These are phyloP conservation scores for Cryptococcus neoformans DNA, from an alignment of 1,284 basidiomycete species.

Conservation along the genomic window DNA sequence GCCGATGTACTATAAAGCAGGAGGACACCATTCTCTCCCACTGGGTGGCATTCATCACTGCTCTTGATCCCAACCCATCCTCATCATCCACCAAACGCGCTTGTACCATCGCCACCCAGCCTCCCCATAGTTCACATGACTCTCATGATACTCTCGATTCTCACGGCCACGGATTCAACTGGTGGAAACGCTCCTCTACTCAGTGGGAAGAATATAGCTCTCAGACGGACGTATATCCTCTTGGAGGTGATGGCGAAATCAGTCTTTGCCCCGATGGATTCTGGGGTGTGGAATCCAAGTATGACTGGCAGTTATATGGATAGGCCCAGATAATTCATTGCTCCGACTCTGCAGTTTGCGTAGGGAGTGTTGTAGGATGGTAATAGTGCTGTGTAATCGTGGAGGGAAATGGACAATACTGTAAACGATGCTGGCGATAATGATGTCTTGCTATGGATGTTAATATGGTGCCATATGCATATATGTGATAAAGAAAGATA, in stretches of 20 bases:
- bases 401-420: too few relatives aligned
- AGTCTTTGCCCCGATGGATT: constrained; percentile 23
- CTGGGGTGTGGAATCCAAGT: constrained; percentile 29
- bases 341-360: too few relatives aligned
- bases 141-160: neutral
- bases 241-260: constrained; percentile 22
- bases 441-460: too few relatives aligned
- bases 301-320: constrained; percentile 38
- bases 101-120: neutral
- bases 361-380: too few relatives aligned
- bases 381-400: too few relatives aligned
- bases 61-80: constrained; percentile 25
- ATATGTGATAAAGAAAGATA: too few relatives aligned
- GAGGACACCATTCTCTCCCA: constrained; percentile 15
- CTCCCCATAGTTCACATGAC: neutral
- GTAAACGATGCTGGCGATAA: too few relatives aligned
- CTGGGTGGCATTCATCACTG: constrained; percentile 38
- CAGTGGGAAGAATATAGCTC: constrained; percentile 18
- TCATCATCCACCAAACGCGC: neutral
- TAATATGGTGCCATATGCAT: too few relatives aligned
- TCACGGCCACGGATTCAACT: neutral
- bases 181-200: neutral
- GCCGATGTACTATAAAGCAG: constrained; percentile 2
- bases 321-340: neutral
- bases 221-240: constrained; percentile 11